A percentile compares a stretch with the other conserved stretches of the same genome.
Conservation (phyloP, 495 filamentous ascomycete genomes). For the Aspergillus bridgeri region DNA sequence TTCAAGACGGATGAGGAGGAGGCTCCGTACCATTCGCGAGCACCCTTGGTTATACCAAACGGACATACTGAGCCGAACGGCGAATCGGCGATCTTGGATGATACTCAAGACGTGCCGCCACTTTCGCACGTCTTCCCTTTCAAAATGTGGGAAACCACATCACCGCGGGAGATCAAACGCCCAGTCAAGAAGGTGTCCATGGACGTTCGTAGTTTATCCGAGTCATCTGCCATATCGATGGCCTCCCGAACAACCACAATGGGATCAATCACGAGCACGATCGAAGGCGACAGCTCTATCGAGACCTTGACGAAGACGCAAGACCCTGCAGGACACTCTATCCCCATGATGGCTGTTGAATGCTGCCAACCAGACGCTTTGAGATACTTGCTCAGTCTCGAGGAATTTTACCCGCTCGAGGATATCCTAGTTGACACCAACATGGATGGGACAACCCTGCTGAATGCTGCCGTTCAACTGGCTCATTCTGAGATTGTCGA, state of each 20-base stretch:
- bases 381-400: constrained; percentile 71
- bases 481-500: constrained; percentile 73
- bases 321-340: constrained; percentile 75
- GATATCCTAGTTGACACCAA: constrained; percentile 78
- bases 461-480: constrained; percentile 92
- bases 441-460: constrained; percentile 80
- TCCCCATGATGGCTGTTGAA: constrained; percentile 96
- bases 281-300: constrained; percentile 83
- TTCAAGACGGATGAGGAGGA: constrained; percentile 41
- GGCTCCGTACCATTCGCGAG: constrained; percentile 25
- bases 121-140: constrained; percentile 90
- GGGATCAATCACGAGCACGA: constrained; percentile 64
- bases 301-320: constrained; percentile 80
- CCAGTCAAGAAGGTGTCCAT: constrained; percentile 76
- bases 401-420: constrained; percentile 65
- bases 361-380: constrained; percentile 65
- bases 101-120: constrained; percentile 55
- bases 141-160: constrained; percentile 50
- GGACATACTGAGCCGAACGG: constrained; percentile 19
- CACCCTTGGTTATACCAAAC: constrained; percentile 25
- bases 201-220: constrained; percentile 85
- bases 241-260: constrained; percentile 72
- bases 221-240: constrained; percentile 73
- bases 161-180: constrained; percentile 45
- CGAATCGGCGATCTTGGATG: constrained; percentile 24